phyloP scores from a whole-genome alignment of 768 basidiomycete species.

The Auricularia sp. region DNA sequence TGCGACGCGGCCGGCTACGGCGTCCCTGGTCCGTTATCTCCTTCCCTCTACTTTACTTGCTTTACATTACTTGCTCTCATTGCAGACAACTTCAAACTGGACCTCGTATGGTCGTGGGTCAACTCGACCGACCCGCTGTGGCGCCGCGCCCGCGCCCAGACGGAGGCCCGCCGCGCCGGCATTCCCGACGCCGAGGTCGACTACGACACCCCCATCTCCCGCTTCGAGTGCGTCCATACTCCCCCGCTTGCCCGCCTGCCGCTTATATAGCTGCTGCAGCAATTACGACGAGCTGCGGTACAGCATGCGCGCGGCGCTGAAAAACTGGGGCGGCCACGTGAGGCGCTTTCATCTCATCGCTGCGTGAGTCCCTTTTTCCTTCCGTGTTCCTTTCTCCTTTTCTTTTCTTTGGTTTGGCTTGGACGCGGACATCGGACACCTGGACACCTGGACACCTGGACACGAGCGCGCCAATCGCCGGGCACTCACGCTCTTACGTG shows the following conservation, averaged over 20 bases:
- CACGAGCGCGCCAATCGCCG: too few relatives aligned
- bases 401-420: too few relatives aligned
- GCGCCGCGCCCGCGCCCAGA: neutral
- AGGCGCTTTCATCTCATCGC: neutral
- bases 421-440: too few relatives aligned
- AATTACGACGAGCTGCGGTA: neutral
- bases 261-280: neutral
- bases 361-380: neutral
- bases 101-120: constrained; percentile 1
- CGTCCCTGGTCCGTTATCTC: neutral
- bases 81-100: neutral
- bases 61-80: neutral
- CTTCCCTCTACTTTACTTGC: neutral
- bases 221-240: neutral
- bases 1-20: neutral
- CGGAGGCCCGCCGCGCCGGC: neutral
- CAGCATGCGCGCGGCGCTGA: neutral
- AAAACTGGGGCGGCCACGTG: neutral
- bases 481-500: too few relatives aligned
- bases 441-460: too few relatives aligned
- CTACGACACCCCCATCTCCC: neutral
- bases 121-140: neutral
- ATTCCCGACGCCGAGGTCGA: neutral
- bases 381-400: neutral
- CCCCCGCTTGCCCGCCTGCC: neutral